Evolutionary conservation across 2,329 filamentous ascomycete species (phyloP).

Genomic region (Aspergillus tubingensis): DNA sequence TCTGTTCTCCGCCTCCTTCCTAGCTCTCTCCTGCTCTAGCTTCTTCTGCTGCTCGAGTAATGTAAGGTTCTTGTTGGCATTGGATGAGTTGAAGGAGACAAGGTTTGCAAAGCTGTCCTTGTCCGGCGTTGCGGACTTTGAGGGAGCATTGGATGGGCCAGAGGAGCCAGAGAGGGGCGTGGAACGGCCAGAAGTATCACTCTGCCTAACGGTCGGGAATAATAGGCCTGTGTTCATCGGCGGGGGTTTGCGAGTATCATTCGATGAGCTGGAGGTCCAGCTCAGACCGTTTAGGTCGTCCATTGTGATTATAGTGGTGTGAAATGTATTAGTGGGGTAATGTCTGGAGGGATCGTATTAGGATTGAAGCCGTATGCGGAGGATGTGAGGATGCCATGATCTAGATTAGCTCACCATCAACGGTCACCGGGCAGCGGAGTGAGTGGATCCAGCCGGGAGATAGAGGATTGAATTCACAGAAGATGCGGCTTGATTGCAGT

Average conservation of each 20-base stretch:
- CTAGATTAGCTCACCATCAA: slow-evolving; percentile 21
- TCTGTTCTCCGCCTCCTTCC: slow-evolving; percentile 72
- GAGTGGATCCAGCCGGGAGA: slow-evolving; percentile 9
- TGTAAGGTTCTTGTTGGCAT: slow-evolving; percentile 66
- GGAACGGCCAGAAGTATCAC: slow-evolving; percentile 45
- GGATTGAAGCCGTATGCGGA: slow-evolving; percentile 21
- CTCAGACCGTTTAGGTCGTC: slow-evolving; percentile 51
- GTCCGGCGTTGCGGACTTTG: slow-evolving; percentile 44
- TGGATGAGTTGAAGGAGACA: slow-evolving; percentile 58
- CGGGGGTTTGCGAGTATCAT: slow-evolving; percentile 38
- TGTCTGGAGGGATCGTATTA: slow-evolving; percentile 25
- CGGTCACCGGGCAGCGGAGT: slow-evolving; percentile 12
- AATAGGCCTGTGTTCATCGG: slow-evolving; percentile 39
- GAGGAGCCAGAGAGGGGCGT: slow-evolving; percentile 43
- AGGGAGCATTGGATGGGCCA: slow-evolving; percentile 37
- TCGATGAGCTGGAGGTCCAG: slow-evolving; percentile 43
- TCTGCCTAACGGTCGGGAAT: slow-evolving; percentile 40
- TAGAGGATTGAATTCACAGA: not conserved
- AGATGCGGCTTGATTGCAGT: not conserved
- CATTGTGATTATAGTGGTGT: slow-evolving; percentile 36
- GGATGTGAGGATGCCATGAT: slow-evolving; percentile 20
- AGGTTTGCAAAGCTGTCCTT: slow-evolving; percentile 63
- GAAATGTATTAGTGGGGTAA: slow-evolving; percentile 11
- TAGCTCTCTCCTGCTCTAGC: slow-evolving; percentile 73
- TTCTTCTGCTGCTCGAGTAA: slow-evolving; percentile 66